phyloP scores from a whole-genome alignment of 2,329 filamentous ascomycete genomes.

The Corniculantispora saksenae region DNA sequence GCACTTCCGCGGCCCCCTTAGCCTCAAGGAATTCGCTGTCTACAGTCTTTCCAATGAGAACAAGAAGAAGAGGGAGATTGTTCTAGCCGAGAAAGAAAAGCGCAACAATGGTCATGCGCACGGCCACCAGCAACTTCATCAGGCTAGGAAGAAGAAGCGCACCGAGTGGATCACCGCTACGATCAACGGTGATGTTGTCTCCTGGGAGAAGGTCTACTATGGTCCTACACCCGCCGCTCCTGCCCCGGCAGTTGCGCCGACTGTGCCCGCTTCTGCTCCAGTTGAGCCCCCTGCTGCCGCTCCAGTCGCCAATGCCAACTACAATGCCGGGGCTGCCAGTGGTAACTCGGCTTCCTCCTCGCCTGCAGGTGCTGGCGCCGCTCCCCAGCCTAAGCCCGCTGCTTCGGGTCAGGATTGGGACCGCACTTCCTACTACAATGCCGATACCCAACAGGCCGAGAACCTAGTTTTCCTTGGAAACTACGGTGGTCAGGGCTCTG shows the following conservation, averaged over 20 bases:
- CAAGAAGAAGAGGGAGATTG: constrained; percentile 30
- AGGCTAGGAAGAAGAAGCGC: constrained; percentile 46
- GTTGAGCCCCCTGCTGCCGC: constrained; percentile 13
- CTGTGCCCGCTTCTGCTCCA: constrained; percentile 10
- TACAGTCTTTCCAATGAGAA: constrained; percentile 55
- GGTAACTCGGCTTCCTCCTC: neutral
- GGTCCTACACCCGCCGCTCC: constrained; percentile 33
- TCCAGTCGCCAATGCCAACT: constrained; percentile 14
- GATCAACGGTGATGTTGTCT: constrained; percentile 58
- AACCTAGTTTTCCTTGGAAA: constrained; percentile 52
- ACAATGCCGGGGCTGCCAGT: constrained; percentile 7
- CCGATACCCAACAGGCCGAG: constrained; percentile 39
- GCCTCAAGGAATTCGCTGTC: constrained; percentile 67
- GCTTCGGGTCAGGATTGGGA: constrained; percentile 36
- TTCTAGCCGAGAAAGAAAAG: constrained; percentile 23
- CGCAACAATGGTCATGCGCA: constrained; percentile 34
- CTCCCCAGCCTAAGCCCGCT: constrained; percentile 16
- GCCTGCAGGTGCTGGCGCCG: constrained; percentile 18
- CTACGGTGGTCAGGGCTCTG: constrained; percentile 45
- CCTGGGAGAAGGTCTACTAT: constrained; percentile 60
- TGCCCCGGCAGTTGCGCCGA: constrained; percentile 21
- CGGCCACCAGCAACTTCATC: constrained; percentile 54
- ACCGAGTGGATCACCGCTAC: constrained; percentile 55
- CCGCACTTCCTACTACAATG: constrained; percentile 48
- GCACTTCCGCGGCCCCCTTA: constrained; percentile 70